phyloP scores from a whole-genome alignment of 2,329 filamentous ascomycete species.

The Magnaporthiopsis poae region DNA sequence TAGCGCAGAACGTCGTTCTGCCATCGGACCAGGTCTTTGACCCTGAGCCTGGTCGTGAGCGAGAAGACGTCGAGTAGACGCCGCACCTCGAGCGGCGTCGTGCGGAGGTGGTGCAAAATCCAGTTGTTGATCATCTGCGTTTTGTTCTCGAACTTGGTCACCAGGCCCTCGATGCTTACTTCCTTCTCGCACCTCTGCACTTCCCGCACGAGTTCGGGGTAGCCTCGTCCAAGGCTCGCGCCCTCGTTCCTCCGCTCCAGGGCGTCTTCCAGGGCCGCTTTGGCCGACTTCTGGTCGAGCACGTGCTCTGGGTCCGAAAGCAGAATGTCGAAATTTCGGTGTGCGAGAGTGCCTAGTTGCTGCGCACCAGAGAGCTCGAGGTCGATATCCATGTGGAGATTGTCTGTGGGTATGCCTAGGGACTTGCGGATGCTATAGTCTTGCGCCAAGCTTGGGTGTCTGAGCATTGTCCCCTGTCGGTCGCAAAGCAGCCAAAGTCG shows the following conservation, averaged over 20 bases:
- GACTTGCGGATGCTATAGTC: slow-evolving; percentile 24
- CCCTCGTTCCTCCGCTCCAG: slow-evolving; percentile 10
- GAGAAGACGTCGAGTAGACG: slow-evolving; percentile 31
- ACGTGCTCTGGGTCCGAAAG: slow-evolving; percentile 40
- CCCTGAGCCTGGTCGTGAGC: slow-evolving; percentile 16
- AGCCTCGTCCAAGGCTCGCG: background rate
- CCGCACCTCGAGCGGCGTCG: slow-evolving; percentile 34
- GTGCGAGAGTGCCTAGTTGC: slow-evolving; percentile 20
- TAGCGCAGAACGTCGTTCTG: slow-evolving; percentile 30
- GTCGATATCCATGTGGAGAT: background rate
- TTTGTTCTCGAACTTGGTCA: slow-evolving; percentile 28
- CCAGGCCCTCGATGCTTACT: slow-evolving; percentile 34
- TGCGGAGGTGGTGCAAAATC: slow-evolving; percentile 41
- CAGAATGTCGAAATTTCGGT: slow-evolving; percentile 33
- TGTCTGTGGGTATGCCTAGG: background rate
- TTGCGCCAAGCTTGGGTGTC: slow-evolving; percentile 29
- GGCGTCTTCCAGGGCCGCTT: slow-evolving; percentile 30
- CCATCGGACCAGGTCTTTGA: slow-evolving; percentile 28
- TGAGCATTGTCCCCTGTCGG: slow-evolving; percentile 31
- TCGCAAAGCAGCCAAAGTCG: slow-evolving; percentile 31
- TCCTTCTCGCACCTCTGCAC: slow-evolving; percentile 37
- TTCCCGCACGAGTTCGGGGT: background rate
- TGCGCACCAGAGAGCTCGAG: background rate
- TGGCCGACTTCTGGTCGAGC: slow-evolving; percentile 27
- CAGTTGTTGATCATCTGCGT: slow-evolving; percentile 41